phyloP scores from a whole-genome alignment of 345 rosid species.

The Gossypium raimondii region DNA sequence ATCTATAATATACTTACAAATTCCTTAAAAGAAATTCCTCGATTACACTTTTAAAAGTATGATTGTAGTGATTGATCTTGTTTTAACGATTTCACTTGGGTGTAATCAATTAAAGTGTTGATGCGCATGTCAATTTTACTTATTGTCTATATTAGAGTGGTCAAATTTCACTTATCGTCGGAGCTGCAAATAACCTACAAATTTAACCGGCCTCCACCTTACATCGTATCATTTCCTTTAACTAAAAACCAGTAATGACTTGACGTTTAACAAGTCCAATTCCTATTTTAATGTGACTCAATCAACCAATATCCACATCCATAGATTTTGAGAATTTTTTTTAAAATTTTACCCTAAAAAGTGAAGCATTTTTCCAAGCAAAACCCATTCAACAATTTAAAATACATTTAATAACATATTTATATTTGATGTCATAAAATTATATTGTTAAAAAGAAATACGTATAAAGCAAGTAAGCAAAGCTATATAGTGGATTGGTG shows the following conservation, averaged over 20 bases:
- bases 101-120: background rate
- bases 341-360: background rate
- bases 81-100: too few relatives aligned
- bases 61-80: too few relatives aligned
- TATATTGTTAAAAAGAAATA: too few relatives aligned
- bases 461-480: too few relatives aligned
- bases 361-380: conserved; percentile 5
- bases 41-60: too few relatives aligned
- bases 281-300: background rate
- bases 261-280: background rate
- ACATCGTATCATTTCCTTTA: background rate
- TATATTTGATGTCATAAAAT: too few relatives aligned
- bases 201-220: background rate
- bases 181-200: conserved; percentile 2
- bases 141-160: background rate
- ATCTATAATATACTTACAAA: too few relatives aligned
- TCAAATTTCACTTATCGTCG: conserved; percentile 4
- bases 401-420: too few relatives aligned
- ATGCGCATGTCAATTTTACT: background rate
- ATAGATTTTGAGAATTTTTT: conserved; percentile 7
- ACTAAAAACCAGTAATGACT: background rate
- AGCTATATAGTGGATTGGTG: background rate
- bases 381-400: too few relatives aligned
- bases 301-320: conserved; percentile 8
- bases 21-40: too few relatives aligned